These are phyloP conservation scores for Trichomonascaceae sp. DNA, from an alignment of 1,139 yeast species.

Conservation along the genomic window DNA sequence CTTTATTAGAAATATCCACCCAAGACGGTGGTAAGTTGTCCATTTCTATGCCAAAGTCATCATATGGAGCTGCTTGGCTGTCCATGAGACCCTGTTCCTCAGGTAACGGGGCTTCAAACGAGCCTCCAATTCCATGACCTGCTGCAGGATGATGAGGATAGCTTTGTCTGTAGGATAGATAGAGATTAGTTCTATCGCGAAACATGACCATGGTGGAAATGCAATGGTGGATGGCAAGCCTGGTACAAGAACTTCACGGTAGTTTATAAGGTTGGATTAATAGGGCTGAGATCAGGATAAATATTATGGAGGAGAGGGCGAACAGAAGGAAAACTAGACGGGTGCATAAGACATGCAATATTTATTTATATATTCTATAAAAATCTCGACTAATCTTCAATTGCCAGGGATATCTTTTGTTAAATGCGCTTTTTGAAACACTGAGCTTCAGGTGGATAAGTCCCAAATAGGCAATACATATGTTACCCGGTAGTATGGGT, in stretches of 20 bases:
- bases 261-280: neutral
- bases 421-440: neutral
- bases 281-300: neutral
- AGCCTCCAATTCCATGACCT: slow-evolving; percentile 10
- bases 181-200: slow-evolving; percentile 41
- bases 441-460: neutral
- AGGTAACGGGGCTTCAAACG: slow-evolving; percentile 40
- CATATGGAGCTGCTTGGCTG: slow-evolving; percentile 30
- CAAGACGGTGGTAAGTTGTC: slow-evolving; percentile 65
- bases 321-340: too few relatives aligned
- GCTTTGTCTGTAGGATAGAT: slow-evolving; percentile 39
- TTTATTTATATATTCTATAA: too few relatives aligned
- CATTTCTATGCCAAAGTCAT: slow-evolving; percentile 36
- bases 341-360: too few relatives aligned
- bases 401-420: neutral
- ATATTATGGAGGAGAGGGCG: neutral
- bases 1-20: slow-evolving; percentile 64
- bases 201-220: slow-evolving; percentile 26
- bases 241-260: neutral
- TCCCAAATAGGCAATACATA: neutral
- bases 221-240: neutral
- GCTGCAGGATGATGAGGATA: slow-evolving; percentile 36
- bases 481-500: neutral
- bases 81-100: slow-evolving; percentile 57
- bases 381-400: neutral